A percentile compares a stretch with the other conserved stretches of the same genome.
Evolutionary conservation across 2,329 filamentous ascomycete genomes (phyloP).

Genomic region (Coleophoma eucalyptorum): DNA sequence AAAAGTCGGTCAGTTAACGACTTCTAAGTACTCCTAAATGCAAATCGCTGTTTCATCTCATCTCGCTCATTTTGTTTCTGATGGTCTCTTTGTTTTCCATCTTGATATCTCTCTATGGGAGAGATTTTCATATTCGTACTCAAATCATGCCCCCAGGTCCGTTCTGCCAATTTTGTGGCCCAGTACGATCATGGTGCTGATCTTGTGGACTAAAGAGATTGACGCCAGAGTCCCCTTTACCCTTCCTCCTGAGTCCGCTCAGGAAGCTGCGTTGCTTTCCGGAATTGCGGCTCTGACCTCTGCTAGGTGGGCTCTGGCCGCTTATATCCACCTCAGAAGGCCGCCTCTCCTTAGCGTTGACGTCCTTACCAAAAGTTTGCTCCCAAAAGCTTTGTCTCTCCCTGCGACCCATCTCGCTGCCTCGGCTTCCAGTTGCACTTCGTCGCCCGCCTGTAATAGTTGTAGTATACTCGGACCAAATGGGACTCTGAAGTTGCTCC

Average conservation of each 20-base stretch:
- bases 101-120: background rate
- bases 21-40: too few species aligned
- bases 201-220: background rate
- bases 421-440: slow-evolving; percentile 2
- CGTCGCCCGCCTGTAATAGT: slow-evolving; percentile 4
- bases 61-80: too few species aligned
- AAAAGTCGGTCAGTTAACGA: too few species aligned
- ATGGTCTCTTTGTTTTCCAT: too few species aligned
- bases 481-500: slow-evolving; percentile 9
- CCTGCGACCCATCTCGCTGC: slow-evolving; percentile 14
- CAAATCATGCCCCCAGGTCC: slow-evolving; percentile 6
- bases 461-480: slow-evolving; percentile 12
- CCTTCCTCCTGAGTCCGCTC: slow-evolving; percentile 19
- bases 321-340: slow-evolving; percentile 9
- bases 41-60: too few species aligned
- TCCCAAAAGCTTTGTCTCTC: slow-evolving; percentile 28
- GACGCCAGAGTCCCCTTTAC: slow-evolving; percentile 5
- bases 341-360: slow-evolving; percentile 12
- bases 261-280: slow-evolving; percentile 25
- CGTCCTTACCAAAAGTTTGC: slow-evolving; percentile 24
- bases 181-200: background rate
- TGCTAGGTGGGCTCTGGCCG: slow-evolving; percentile 15
- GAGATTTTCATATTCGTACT: background rate
- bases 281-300: slow-evolving; percentile 19
- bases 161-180: background rate